Percentiles rank a stretch among this genome's conserved stretches.
Conservation (phyloP, 257 asterid species). For the Solanum etuberosum region DNA sequence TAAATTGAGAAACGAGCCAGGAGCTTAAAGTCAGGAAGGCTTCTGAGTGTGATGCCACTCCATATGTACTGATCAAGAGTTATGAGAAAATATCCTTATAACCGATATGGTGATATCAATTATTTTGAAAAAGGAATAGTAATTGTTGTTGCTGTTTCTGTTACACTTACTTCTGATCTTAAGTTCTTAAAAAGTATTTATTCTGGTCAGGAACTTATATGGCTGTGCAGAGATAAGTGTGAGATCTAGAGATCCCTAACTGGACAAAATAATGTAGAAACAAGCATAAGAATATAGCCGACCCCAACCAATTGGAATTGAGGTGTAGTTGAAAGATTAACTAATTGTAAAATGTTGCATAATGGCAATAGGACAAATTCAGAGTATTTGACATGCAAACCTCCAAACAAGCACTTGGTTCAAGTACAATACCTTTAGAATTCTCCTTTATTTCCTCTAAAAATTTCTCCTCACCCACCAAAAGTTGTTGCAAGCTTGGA, state of each 20-base stretch:
- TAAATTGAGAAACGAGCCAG: background rate
- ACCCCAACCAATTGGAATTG: background rate
- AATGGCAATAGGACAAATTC: background rate
- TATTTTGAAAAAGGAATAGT: background rate
- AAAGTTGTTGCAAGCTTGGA: constrained; percentile 52
- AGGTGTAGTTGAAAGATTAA: background rate
- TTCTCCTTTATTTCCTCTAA: constrained; percentile 72
- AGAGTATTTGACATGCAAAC: background rate
- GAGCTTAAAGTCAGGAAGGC: background rate
- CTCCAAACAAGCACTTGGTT: background rate
- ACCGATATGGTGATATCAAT: background rate
- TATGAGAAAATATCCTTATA: background rate
- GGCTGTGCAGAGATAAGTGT: background rate
- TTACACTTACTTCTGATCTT: background rate
- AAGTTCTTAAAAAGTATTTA: background rate
- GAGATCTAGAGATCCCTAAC: background rate
- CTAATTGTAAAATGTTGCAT: background rate
- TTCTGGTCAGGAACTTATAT: background rate
- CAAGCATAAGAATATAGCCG: background rate
- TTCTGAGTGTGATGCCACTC: background rate
- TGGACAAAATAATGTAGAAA: background rate
- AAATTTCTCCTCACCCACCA: constrained; percentile 62
- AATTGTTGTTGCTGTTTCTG: background rate
- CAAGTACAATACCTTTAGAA: constrained; percentile 48
- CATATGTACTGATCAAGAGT: background rate